A percentile compares a stretch with the other conserved stretches of the same genome.
Evolutionary conservation across 441 rosid genomes (phyloP).

Genomic region (Jatropha podagrica): DNA sequence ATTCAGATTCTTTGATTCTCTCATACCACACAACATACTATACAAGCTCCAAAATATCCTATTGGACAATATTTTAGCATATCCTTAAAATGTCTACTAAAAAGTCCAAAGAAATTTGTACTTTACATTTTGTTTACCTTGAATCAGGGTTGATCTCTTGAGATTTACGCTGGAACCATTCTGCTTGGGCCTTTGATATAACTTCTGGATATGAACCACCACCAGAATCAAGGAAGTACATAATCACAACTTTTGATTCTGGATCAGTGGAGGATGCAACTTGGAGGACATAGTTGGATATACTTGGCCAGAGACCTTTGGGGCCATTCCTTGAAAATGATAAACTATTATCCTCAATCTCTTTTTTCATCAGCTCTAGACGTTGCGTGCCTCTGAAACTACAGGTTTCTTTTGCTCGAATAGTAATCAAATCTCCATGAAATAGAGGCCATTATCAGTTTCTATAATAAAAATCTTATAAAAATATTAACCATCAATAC

Average conservation of each 20-base stretch:
- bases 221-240: conserved; percentile 91
- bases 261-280: conserved; percentile 41
- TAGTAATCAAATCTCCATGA: conserved; percentile 2
- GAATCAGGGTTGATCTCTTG: conserved; percentile 60
- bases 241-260: conserved; percentile 35
- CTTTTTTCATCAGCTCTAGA: conserved; percentile 53
- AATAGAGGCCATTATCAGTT: conserved; percentile 11
- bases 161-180: conserved; percentile 65
- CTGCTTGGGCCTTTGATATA: conserved; percentile 67
- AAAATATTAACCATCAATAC: conserved; percentile 9
- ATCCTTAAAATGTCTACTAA: background rate
- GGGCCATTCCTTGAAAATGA: conserved; percentile 60
- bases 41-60: background rate
- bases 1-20: background rate
- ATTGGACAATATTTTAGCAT: background rate
- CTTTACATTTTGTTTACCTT: conserved; percentile 38
- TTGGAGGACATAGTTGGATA: conserved; percentile 67
- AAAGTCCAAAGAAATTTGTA: background rate
- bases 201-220: conserved; percentile 86
- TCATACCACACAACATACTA: background rate
- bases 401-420: conserved; percentile 41
- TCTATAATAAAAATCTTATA: background rate
- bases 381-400: conserved; percentile 60
- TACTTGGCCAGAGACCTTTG: conserved; percentile 69
- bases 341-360: conserved; percentile 41